Conservation (phyloP, 2,329 filamentous ascomycete species). For the Paraconiothyrium sp. region DNA sequence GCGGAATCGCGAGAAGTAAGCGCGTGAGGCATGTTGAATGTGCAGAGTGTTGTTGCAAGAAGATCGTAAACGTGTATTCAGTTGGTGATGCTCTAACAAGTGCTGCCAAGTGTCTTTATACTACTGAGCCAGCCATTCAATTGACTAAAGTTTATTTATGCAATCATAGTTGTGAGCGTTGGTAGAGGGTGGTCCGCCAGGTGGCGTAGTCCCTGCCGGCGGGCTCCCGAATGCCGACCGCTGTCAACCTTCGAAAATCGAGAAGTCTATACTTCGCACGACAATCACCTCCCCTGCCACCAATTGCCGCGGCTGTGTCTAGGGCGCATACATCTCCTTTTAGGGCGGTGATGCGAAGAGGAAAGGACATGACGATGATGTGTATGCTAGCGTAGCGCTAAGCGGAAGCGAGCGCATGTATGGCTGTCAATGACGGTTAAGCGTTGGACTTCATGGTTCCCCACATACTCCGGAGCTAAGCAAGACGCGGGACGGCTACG, state of each 20-base stretch:
- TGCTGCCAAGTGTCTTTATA: conserved; percentile 20
- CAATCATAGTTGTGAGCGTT: not conserved
- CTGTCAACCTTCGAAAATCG: not conserved
- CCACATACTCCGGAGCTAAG: conserved; percentile 37
- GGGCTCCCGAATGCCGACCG: conserved; percentile 8
- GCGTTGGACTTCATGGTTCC: conserved; percentile 38
- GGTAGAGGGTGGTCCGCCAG: conserved; percentile 3
- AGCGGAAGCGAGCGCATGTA: conserved; percentile 8
- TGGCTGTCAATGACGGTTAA: conserved; percentile 9
- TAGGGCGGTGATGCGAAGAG: not conserved
- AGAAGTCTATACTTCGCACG: not conserved
- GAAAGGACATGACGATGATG: conserved; percentile 8
- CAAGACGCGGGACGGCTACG: conserved; percentile 27
- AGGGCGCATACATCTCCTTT: conserved; percentile 1
- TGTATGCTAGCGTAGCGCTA: conserved; percentile 9
- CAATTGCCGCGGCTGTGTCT: not conserved
- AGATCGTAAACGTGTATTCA: conserved; percentile 17
- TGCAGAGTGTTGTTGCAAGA: not conserved
- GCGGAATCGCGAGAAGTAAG: conserved; percentile 59
- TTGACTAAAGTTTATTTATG: conserved; percentile 8
- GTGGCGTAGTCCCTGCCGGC: conserved; percentile 3
- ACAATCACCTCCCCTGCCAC: not conserved
- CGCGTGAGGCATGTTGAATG: conserved; percentile 49
- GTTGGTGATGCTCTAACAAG: conserved; percentile 40
- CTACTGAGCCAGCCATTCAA: not conserved